Conservation (phyloP, 2,329 filamentous ascomycete genomes). For the Ceratocystis smalleyi region DNA sequence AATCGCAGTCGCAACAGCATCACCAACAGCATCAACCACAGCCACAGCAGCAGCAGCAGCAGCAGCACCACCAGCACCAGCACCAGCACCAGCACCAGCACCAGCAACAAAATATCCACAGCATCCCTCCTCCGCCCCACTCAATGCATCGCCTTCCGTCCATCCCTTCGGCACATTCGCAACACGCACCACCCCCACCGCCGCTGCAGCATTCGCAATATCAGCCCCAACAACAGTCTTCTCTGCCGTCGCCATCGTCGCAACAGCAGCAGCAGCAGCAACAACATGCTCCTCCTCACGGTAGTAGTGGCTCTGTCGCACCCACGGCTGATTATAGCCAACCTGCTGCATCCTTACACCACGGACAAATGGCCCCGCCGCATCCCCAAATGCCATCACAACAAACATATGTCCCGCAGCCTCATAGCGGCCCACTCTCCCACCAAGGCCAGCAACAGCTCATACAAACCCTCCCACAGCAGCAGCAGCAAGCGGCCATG, state of each 20-base stretch:
- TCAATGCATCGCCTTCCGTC: slow-evolving; percentile 5
- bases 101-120: slow-evolving; percentile 8
- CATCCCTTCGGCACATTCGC: slow-evolving; percentile 2
- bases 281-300: neutral
- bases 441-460: slow-evolving; percentile 1
- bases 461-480: neutral
- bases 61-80: neutral
- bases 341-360: neutral
- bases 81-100: neutral
- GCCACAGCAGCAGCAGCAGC: neutral
- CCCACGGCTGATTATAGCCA: neutral
- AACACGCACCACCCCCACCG: slow-evolving; percentile 3
- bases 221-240: neutral
- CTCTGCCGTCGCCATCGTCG: neutral
- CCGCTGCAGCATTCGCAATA: neutral
- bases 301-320: neutral
- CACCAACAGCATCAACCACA: neutral
- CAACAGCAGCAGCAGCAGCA: neutral
- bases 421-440: neutral
- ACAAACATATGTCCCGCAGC: neutral
- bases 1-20: neutral
- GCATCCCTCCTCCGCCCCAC: slow-evolving; percentile 1
- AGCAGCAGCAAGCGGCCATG: neutral
- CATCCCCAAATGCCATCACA: neutral
- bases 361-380: neutral